Evolutionary conservation across 805 yeast genomes (phyloP), one percentile per base, ranked within the genome.

Genomic region (Metschnikowia peoriensis): DNA sequence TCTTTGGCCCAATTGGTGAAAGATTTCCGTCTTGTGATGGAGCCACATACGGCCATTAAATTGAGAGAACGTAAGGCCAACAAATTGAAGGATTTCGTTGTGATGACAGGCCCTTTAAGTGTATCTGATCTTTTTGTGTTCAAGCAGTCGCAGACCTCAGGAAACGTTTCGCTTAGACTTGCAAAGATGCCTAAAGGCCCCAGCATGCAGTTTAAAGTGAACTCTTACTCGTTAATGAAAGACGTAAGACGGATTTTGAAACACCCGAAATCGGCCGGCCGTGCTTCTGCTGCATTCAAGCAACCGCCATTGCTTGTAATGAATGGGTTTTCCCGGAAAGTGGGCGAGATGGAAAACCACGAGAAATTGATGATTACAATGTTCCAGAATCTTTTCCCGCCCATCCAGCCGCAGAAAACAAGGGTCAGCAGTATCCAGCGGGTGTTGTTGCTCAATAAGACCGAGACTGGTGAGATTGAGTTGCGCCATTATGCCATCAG

Each of bases 21-120:
- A 54, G 99, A 94, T 69, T 84, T 92, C 69, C 82, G 99, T 66
- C 81, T 81, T 55, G 82, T 91, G 58, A 91, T 94, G 97, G 94
- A 90, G 66, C 99, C 99, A 12, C 96, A 93, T 64, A 94, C 99
- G 2, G 97, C 98, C 11, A 84, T 90, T 62, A 88, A 84, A 59
- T 78, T 94, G 53, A 80, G 85, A 58, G 99, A 94, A 71, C 78
- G 98, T 47, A 89, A 89, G 66, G 77, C 89, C 39, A 94, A 94
- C 70, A 88, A 85, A 65, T 76, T 94, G 59, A 89, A 88, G 68
- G 99, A 93, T 71, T 94, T 88, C 62, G 81, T 92, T n/a, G 96
- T 90, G n/a, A 92, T 94, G 97, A 89, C 97, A 38, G 98, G 98
- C 6, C 98, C 98, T 12, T 76, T 94, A 42, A 96, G 96, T 28